Base-by-base conservation (phyloP, 805 yeast species). In the Metschnikowia baotianmanensis region DNA sequence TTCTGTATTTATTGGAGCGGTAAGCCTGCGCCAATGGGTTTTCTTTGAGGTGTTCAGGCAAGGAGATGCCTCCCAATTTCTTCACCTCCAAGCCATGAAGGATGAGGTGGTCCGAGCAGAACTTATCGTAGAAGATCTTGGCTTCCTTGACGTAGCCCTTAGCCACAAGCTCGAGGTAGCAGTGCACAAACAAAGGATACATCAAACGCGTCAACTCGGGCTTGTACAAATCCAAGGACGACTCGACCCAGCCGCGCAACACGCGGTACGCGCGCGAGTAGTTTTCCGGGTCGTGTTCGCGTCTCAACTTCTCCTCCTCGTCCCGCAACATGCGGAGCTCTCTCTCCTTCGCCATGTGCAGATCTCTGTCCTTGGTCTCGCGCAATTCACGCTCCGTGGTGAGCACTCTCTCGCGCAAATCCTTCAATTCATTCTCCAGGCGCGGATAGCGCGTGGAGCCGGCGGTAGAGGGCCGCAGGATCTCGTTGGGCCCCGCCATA, bases 111-210 rank as follows among this genome's bases (percentile, higher is more conserved):
- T 88, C 96, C 10, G 67, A 68, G 34, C 82, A 73, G 59, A 81
- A 90, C 54, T 77, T 79, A 47, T 83, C 86, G 55, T 84, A 88
- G 57, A 91, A 91, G 17, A 67, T 62, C 53, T 86, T 79, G 6
- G 96, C 95, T 38, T 77, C 74, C 15, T 68, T 60, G 6, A 77
- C 63, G 51, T 72, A 74, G 43, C 79, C 76, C 54, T 86, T 83
- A 31, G 78, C 68, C 16, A 91, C 79, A 42, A 93, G 72, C 52
- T 88, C 91, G 46, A 93, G 69, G 58, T 79, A 93, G 53, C 88
- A 78, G 61, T 91, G 96, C 37, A 91, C 83, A 63, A 90, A 93
- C n/a, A 93, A 72, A 5, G 99, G 99, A 60, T 86, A 93, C 51
- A 91, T 66, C 31, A 91, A 76, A 49, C 93, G 78, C 42, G 83